Conservation (phyloP, 139 green algal genomes). For the Bryopsis sp. region DNA sequence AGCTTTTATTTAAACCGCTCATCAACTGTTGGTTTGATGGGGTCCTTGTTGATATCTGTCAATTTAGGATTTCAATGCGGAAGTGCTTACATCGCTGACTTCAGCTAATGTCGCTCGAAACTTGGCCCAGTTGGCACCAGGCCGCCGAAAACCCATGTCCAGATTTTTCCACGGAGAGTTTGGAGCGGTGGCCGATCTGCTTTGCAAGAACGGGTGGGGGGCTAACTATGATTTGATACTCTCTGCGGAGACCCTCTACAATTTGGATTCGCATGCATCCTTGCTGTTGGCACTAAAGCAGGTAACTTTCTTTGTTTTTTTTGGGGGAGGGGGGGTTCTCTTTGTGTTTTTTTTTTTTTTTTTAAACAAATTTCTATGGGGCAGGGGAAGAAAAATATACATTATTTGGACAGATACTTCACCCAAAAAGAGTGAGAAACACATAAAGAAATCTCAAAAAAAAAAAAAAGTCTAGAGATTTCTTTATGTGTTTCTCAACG, state of each 20-base stretch:
- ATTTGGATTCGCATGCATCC: slow-evolving; percentile 30
- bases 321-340: too few species aligned
- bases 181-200: background rate
- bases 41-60: too few species aligned
- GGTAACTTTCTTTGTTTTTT: slow-evolving; percentile 28
- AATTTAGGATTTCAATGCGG: slow-evolving; percentile 79
- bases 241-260: slow-evolving; percentile 78
- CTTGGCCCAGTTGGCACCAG: slow-evolving; percentile 20
- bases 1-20: too few species aligned
- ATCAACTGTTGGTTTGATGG: too few species aligned
- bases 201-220: slow-evolving; percentile 21
- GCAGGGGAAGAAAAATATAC: background rate
- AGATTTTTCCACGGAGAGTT: slow-evolving; percentile 37
- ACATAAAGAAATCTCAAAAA: too few species aligned
- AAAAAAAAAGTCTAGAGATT: too few species aligned
- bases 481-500: too few species aligned
- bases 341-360: too few species aligned
- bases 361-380: too few species aligned
- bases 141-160: background rate
- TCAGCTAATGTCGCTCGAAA: slow-evolving; percentile 62
- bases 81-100: slow-evolving; percentile 62
- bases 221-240: slow-evolving; percentile 70
- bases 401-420: background rate
- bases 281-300: slow-evolving; percentile 61
- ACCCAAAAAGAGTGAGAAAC: slow-evolving; percentile 20